Evolutionary conservation across 768 basidiomycete species (phyloP).

Genomic region (Leccinum disarticulatum): DNA sequence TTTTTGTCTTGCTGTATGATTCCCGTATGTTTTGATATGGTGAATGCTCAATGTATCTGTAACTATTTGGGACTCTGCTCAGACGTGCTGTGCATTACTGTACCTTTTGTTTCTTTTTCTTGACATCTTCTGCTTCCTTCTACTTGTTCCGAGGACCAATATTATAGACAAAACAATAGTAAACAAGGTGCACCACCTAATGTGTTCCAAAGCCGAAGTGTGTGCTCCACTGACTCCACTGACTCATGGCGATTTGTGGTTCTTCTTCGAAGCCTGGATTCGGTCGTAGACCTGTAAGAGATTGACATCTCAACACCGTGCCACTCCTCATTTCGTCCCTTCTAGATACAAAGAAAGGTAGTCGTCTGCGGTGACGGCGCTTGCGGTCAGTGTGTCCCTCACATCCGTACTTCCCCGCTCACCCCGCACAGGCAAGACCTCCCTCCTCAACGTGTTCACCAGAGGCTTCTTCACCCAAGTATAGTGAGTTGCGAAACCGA

Average conservation of each 20-base stretch:
- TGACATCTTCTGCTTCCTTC: not conserved
- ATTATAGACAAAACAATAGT: conserved; percentile 18
- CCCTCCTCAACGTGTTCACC: conserved; percentile 84
- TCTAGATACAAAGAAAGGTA: conserved; percentile 57
- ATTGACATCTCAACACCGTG: conserved; percentile 4
- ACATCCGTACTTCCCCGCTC: conserved; percentile 8
- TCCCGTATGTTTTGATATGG: conserved; percentile 13
- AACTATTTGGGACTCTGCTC: conserved; percentile 15
- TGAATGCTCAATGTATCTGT: conserved; percentile 16
- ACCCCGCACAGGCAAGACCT: conserved; percentile 64
- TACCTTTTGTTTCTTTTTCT: conserved; percentile 12
- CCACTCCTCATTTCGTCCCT: conserved; percentile 2
- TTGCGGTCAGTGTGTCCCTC: conserved; percentile 53
- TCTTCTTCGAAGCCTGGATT: conserved; percentile 54
- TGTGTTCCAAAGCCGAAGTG: conserved; percentile 1
- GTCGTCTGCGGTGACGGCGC: conserved; percentile 98
- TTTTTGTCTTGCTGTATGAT: conserved; percentile 8
- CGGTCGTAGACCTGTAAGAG: conserved; percentile 40
- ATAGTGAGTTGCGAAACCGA: conserved; percentile 57
- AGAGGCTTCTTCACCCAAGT: conserved; percentile 93
- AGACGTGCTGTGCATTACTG: conserved; percentile 9
- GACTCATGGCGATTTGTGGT: conserved; percentile 57
- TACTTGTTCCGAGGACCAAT: not conserved
- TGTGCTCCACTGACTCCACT: not conserved
- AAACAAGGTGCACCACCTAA: conserved; percentile 18